A percentile compares a stretch with the other conserved stretches of the same genome.
Evolutionary conservation across 192 early-diverging fungal genomes (phyloP).

Genomic region (Coemansia sp.): DNA sequence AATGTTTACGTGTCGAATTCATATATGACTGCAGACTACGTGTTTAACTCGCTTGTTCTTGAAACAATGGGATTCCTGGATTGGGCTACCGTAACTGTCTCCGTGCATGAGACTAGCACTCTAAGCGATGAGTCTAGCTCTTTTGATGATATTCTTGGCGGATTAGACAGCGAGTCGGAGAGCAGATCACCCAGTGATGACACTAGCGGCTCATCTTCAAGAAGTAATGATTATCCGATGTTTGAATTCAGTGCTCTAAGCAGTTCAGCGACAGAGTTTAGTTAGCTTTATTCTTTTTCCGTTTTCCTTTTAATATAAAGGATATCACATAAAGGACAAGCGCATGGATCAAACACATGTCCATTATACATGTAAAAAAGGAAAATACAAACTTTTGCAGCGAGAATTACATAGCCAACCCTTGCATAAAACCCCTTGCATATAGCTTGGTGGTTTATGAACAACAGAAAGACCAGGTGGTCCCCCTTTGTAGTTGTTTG

Average conservation of each 20-base stretch:
- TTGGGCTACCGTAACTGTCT: neutral
- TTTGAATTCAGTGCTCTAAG: neutral
- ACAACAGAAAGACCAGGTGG: neutral
- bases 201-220: neutral
- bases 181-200: neutral
- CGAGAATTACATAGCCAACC: neutral
- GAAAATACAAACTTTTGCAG: neutral
- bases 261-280: neutral
- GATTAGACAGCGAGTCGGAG: neutral
- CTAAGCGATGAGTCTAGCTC: neutral
- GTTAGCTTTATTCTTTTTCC: neutral
- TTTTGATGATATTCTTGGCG: neutral
- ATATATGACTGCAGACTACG: neutral
- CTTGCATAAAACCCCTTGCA: neutral
- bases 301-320: neutral
- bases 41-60: neutral
- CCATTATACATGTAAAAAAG: neutral
- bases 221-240: neutral
- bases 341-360: neutral
- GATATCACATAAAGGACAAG: neutral
- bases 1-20: neutral
- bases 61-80: neutral
- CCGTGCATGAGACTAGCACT: neutral
- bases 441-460: neutral
- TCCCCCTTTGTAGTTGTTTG: neutral